phyloP scores from a whole-genome alignment of 2,329 filamentous ascomycete genomes.

The Pleurostoma richardsiae region DNA sequence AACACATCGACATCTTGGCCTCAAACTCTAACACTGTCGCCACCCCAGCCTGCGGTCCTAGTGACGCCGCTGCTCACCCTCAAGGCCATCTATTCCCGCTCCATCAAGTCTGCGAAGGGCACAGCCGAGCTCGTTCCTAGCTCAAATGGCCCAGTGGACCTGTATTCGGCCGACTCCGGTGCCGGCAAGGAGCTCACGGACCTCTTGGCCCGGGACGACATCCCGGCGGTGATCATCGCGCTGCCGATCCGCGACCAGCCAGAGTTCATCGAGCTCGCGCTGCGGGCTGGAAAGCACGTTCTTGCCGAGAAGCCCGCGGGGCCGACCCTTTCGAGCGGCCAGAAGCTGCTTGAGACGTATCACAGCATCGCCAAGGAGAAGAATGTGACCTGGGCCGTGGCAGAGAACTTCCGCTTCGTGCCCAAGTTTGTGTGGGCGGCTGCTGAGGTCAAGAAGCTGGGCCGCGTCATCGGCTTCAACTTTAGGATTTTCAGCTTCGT shows the following conservation, averaged over 20 bases:
- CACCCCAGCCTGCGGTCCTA: conserved; percentile 8
- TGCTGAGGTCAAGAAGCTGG: conserved; percentile 43
- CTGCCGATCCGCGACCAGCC: conserved; percentile 57
- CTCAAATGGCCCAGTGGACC: conserved; percentile 23
- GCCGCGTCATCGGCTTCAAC: conserved; percentile 40
- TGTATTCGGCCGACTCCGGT: conserved; percentile 51
- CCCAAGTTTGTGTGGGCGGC: conserved; percentile 47
- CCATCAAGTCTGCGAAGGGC: conserved; percentile 44
- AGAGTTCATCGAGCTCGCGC: conserved; percentile 48
- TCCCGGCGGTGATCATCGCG: conserved; percentile 48
- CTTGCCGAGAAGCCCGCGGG: conserved; percentile 34
- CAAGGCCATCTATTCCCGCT: conserved; percentile 59
- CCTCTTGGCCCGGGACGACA: conserved; percentile 44
- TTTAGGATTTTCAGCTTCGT: conserved; percentile 29
- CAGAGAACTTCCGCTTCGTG: conserved; percentile 66
- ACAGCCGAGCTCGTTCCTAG: conserved; percentile 21
- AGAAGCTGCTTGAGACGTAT: conserved; percentile 34
- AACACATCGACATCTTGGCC: neutral
- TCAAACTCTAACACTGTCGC: neutral
- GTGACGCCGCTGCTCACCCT: conserved; percentile 34
- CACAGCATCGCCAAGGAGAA: conserved; percentile 12
- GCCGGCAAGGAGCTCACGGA: conserved; percentile 37
- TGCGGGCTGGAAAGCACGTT: conserved; percentile 48
- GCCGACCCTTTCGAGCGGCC: conserved; percentile 26
- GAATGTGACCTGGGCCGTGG: conserved; percentile 47